Percentiles rank a stretch among this genome's conserved stretches.
These are phyloP conservation scores for Orbilia oligospora DNA, from an alignment of 2,329 filamentous ascomycete genomes.

Conservation along the genomic window DNA sequence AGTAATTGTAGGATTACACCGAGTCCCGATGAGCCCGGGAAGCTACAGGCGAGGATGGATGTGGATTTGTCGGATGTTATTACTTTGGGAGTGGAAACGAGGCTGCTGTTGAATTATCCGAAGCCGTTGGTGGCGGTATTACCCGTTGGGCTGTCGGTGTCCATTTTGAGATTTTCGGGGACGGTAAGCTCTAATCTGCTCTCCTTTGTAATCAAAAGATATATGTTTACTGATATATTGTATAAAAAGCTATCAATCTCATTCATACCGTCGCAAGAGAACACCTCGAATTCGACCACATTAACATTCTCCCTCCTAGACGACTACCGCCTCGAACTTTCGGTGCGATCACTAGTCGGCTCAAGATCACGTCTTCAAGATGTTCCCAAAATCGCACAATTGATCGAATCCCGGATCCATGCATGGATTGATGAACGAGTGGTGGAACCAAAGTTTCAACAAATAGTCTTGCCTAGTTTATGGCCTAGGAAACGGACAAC, in stretches of 20 bases:
- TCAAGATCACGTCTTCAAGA: conserved; percentile 85
- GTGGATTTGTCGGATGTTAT: conserved; percentile 97
- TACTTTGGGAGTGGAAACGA: conserved; percentile 93
- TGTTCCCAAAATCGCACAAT: conserved; percentile 87
- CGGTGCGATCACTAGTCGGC: conserved; percentile 82
- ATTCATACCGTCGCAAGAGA: conserved; percentile 79
- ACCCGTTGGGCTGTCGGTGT: conserved; percentile 91
- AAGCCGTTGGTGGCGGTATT: conserved; percentile 89
- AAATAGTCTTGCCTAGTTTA: conserved; percentile 84
- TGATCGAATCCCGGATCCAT: conserved; percentile 84
- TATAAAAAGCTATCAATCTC: conserved; percentile 82
- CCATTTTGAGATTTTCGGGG: conserved; percentile 92
- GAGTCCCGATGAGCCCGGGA: conserved; percentile 81
- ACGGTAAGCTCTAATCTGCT: conserved; percentile 69
- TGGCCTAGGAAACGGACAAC: conserved; percentile 91
- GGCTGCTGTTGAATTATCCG: conserved; percentile 92
- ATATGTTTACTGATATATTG: too few species aligned
- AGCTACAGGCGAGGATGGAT: conserved; percentile 94
- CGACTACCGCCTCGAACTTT: conserved; percentile 87
- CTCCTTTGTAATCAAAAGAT: too few species aligned
- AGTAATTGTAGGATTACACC: conserved; percentile 97
- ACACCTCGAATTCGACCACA: conserved; percentile 79
- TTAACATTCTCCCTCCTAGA: conserved; percentile 95
- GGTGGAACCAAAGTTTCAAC: conserved; percentile 88
- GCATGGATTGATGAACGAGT: conserved; percentile 90